phyloP scores from a whole-genome alignment of 192 early-diverging fungal species.

The Haplosporangium gracile region DNA sequence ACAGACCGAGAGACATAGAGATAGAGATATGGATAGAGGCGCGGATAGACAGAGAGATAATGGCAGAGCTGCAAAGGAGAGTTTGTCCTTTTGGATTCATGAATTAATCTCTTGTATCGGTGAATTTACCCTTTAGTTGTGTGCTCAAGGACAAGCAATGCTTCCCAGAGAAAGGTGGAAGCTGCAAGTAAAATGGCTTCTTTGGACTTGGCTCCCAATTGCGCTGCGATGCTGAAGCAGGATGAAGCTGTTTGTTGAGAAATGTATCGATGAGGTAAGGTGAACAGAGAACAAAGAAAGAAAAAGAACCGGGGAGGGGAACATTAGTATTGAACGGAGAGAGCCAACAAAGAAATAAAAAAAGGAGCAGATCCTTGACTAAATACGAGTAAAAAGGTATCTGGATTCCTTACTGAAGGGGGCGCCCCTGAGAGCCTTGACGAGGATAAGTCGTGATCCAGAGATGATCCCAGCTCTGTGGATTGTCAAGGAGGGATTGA shows the following conservation, averaged over 20 bases:
- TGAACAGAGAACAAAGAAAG: not conserved
- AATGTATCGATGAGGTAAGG: not conserved
- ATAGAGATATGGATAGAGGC: not conserved
- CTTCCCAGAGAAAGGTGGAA: constrained; percentile 73
- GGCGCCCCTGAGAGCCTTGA: not conserved
- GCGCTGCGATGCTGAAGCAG: constrained; percentile 68
- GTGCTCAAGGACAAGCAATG: constrained; percentile 68
- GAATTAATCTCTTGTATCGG: not conserved
- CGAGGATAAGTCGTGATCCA: not conserved
- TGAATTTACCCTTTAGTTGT: constrained; percentile 50
- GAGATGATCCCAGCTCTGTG: not conserved
- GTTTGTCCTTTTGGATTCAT: not conserved
- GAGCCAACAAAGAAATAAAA: not conserved
- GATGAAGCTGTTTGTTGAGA: not conserved
- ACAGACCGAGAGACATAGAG: not conserved
- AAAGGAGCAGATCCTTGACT: not conserved
- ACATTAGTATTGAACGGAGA: not conserved
- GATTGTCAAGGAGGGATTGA: not conserved
- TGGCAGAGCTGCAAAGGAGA: constrained; percentile 1
- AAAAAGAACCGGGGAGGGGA: not conserved
- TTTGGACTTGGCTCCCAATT: constrained; percentile 59
- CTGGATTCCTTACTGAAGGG: not conserved
- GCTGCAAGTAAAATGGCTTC: constrained; percentile 49
- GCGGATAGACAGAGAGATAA: not conserved
- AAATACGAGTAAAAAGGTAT: not conserved